Conservation (phyloP, 1,139 yeast genomes). For the Scheffersomyces quercinus region DNA sequence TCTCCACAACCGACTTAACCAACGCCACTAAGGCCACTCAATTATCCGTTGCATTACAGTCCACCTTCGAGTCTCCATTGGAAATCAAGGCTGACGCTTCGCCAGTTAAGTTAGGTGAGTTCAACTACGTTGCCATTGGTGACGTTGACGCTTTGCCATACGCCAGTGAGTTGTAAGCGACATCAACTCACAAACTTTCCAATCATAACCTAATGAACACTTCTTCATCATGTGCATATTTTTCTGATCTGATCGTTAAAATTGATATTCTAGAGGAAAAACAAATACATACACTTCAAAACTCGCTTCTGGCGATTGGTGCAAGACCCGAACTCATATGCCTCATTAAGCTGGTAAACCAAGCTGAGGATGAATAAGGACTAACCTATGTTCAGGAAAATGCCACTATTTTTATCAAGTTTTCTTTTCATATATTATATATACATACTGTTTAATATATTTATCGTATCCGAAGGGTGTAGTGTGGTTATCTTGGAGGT, state of each 20-base stretch:
- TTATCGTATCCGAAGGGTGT: no score
- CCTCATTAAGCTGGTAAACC: no score
- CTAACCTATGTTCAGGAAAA: no score
- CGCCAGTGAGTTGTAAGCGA: constrained; percentile 75
- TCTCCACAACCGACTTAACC: constrained; percentile 37
- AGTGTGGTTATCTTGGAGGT: no score
- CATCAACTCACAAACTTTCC: background rate
- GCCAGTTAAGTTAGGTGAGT: constrained; percentile 58
- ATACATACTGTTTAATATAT: no score
- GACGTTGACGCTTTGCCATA: constrained; percentile 84
- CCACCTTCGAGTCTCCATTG: constrained; percentile 48
- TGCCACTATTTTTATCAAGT: no score
- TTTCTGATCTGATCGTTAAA: constrained; percentile 2
- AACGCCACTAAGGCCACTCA: constrained; percentile 48
- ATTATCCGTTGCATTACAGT: constrained; percentile 47
- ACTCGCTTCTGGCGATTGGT: no score
- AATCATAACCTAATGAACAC: constrained; percentile 1
- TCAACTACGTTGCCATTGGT: constrained; percentile 91
- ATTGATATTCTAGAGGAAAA: constrained; percentile 1
- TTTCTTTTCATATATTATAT: no score
- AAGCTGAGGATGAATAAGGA: no score
- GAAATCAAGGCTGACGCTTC: constrained; percentile 46
- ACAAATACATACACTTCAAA: background rate
- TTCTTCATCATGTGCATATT: constrained; percentile 5
- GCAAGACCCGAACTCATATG: no score